Base-by-base conservation (phyloP, 257 asterid genomes). In the Nemophila menziesii region DNA sequence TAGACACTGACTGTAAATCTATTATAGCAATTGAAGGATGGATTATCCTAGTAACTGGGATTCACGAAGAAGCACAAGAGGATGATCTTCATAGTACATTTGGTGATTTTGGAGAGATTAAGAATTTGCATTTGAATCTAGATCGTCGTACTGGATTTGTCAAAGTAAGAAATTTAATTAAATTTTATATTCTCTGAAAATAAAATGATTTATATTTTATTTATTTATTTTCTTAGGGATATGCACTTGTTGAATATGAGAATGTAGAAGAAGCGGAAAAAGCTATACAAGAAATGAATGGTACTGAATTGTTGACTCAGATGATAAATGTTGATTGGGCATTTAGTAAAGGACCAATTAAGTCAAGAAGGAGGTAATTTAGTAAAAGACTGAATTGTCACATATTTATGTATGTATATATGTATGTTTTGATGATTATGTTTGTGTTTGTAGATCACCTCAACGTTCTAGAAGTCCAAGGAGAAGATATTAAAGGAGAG, bases 31-130 rank as follows among this genome's bases (percentile, higher is more conserved):
- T 90, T 63, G 99, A 90, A 77, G 99, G 99, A 65, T 90, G 99
- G 99, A 90, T 90, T 72, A 34, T 90, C 69, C 68, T 90, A 3
- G 99, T 75, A 39, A 79, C 94, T 51, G 96, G 99, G 58, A 86
- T 90, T 49, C 92, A 90, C 52, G 99, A 90, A 57, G 99, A 90
- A 72, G 92, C 93, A 7, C 96, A 81, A 64, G 99, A 90, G 62
- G 99, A 90, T 55, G 89, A 85, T 64, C 55, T 90, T 44, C 92
- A 68, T 17, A 69, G 69, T 69, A 63, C 71, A 64, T 84, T 89
- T 60, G 93, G 93, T 26, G 98, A 78, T 14, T 81, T 58, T 50
- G 98, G 98, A 36, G 95, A 83, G 58, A 80, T 85, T 11, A 89
- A 61, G 65, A 89, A 74, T 57, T 68, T 89, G 65, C 98, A 84